These are phyloP conservation scores for Scedosporium aurantiacum DNA, from an alignment of 2,329 filamentous ascomycete genomes.

Conservation along the genomic window DNA sequence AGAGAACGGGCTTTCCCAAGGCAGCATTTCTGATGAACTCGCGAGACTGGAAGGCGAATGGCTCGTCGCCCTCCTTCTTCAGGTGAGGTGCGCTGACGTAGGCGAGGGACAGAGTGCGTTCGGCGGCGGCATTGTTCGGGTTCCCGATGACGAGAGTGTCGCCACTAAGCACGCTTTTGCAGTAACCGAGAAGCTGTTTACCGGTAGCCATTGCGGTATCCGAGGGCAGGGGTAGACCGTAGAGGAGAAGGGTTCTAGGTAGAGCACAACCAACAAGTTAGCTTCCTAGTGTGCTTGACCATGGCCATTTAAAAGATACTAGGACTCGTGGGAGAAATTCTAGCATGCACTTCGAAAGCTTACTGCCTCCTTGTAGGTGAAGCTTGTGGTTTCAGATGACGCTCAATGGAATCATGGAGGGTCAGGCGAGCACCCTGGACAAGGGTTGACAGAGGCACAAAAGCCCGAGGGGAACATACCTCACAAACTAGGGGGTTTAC, in stretches of 20 bases:
- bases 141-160: slow-evolving; percentile 82
- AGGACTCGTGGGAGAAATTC: neutral
- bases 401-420: too few species aligned
- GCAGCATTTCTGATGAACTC: slow-evolving; percentile 78
- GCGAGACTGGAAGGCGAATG: slow-evolving; percentile 86
- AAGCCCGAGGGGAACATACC: neutral
- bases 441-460: neutral
- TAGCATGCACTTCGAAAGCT: too few species aligned
- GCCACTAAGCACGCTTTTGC: slow-evolving; percentile 90
- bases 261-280: neutral
- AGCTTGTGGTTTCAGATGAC: neutral
- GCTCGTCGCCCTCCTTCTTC: slow-evolving; percentile 82
- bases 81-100: slow-evolving; percentile 84
- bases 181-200: slow-evolving; percentile 51
- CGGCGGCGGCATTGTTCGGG: slow-evolving; percentile 67
- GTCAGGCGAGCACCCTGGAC: too few species aligned
- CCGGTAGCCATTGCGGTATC: slow-evolving; percentile 7
- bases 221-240: slow-evolving; percentile 13
- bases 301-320: neutral
- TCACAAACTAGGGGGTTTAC: neutral
- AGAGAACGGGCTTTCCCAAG: slow-evolving; percentile 80
- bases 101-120: slow-evolving; percentile 80
- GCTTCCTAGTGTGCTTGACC: neutral
- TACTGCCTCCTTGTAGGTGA: neutral
- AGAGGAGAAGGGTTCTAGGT: neutral